A percentile compares a stretch with the other conserved stretches of the same genome.
Conservation (phyloP, 1,284 basidiomycete genomes). For the Moesziomyces parantarcticus region DNA sequence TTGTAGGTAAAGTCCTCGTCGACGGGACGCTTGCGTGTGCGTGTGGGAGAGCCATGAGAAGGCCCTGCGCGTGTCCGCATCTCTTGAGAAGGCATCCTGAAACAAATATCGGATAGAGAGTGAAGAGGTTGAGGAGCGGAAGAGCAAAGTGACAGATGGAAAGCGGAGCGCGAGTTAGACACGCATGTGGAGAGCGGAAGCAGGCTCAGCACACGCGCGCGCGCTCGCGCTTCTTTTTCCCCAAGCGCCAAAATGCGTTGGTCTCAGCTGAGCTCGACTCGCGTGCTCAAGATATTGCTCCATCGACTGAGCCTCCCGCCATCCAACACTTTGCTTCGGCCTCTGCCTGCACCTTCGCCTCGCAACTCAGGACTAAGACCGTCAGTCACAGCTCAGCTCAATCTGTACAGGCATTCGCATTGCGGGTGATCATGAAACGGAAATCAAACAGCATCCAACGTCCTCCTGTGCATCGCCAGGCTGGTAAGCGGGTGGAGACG, state of each 20-base stretch:
- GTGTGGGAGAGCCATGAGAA: conserved; percentile 4
- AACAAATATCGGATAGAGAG: not conserved
- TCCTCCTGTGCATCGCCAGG: too few relatives aligned
- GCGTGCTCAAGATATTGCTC: too few relatives aligned
- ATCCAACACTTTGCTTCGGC: too few relatives aligned
- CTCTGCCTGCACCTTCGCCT: too few relatives aligned
- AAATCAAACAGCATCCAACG: too few relatives aligned
- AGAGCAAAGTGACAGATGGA: not conserved
- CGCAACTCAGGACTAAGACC: too few relatives aligned
- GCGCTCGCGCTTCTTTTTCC: not conserved
- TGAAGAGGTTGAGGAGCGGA: not conserved
- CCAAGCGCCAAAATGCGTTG: not conserved
- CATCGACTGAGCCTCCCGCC: too few relatives aligned
- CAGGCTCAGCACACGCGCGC: not conserved
- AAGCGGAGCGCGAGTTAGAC: not conserved
- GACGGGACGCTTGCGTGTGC: conserved; percentile 17
- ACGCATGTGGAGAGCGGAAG: not conserved
- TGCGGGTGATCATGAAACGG: conserved; percentile 3
- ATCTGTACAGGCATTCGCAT: conserved; percentile 33
- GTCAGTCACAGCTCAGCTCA: too few relatives aligned
- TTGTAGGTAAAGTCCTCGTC: conserved; percentile 44
- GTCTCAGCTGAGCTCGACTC: not conserved
- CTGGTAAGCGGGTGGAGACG: not conserved
- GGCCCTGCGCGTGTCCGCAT: conserved; percentile 21
- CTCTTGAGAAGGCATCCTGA: conserved; percentile 11